These are phyloP conservation scores for Leccinum subgranulosum DNA, from an alignment of 768 basidiomycete genomes.

Conservation along the genomic window DNA sequence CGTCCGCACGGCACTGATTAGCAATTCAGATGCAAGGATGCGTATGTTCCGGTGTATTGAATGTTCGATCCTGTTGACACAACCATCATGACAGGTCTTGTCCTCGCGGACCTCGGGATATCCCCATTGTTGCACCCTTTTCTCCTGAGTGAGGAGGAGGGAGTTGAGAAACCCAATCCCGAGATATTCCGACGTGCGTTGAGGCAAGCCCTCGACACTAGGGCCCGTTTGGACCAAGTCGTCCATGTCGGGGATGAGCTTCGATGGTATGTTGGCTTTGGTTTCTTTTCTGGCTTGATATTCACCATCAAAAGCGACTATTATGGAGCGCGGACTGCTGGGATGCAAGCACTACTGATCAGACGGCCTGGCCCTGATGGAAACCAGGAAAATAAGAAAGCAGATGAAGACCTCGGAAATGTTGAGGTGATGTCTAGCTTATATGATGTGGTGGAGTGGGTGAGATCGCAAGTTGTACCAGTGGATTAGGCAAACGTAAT, in stretches of 20 bases:
- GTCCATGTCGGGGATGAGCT: conserved; percentile 80
- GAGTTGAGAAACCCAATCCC: conserved; percentile 63
- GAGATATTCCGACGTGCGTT: conserved; percentile 54
- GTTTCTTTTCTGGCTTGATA: background rate
- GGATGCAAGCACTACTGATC: conserved; percentile 57
- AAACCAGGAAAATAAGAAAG: conserved; percentile 43
- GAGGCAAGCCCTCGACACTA: conserved; percentile 4
- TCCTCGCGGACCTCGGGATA: conserved; percentile 59
- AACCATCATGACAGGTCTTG: conserved; percentile 36
- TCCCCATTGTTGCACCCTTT: conserved; percentile 47
- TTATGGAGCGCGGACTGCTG: conserved; percentile 52
- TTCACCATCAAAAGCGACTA: conserved; percentile 52
- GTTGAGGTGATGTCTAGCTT: conserved; percentile 39
- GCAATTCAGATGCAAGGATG: conserved; percentile 72
- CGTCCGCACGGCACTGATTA: conserved; percentile 57
- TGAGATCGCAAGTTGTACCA: conserved; percentile 19
- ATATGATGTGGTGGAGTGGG: conserved; percentile 36
- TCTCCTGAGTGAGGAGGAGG: conserved; percentile 67
- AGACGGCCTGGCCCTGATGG: conserved; percentile 48
- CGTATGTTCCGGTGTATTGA: conserved; percentile 40
- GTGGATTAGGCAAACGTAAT: background rate
- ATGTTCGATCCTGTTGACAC: conserved; percentile 1
- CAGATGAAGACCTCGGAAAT: conserved; percentile 38
- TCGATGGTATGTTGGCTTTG: conserved; percentile 43
- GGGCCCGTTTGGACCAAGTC: conserved; percentile 33